Evolutionary conservation across 768 basidiomycete species (phyloP), one percentile per base, ranked within the genome.

Genomic region (Crepidotus variabilis): DNA sequence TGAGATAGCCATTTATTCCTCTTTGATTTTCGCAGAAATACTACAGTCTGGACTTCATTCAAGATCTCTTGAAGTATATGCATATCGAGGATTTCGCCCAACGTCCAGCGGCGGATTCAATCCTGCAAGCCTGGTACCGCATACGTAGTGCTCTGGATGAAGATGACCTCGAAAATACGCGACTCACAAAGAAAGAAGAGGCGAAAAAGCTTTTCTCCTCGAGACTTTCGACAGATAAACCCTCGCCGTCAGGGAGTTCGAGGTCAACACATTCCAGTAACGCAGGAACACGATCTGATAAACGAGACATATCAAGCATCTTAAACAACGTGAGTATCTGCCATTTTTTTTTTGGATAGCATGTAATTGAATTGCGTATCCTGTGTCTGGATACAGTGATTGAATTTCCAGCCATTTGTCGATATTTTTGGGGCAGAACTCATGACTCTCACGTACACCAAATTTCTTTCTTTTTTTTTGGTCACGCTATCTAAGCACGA

Each of bases 41-140:
- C 51, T 47, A 64, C 50, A 58, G 62, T 8, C 52, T 71, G 18
- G 63, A 69, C 8, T 68, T 73, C 51, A 59, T 72, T 8, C 28
- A 48, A 14, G 60, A 63, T 22, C 58, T 71, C 5, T 58, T 67
- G 45, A 55, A 57, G 11, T 68, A 63, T 50, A 69, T 71, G 68
- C 66, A 63, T 49, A 63, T 54, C 11, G 8, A 51, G 2, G 63
- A 66, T 16, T 65, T 66, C 32, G 59, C 57, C 22, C 49, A 60
- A 9, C 66, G 71, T 1, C 71, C 69, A 16, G 59, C 54, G 2
- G 65, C 67, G 1, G 54, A 61, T 11, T 56, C 52, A 32, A 63
- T 66, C 11, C 64, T 72, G 1, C 54, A 55, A 5, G 47, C 45
- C n/a, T 72, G 69, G 69, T 62, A 64, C 35, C 58, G 34, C 6